These are phyloP conservation scores for Chlorella vulgaris DNA, from an alignment of 139 green algal genomes.

Conservation along the genomic window DNA sequence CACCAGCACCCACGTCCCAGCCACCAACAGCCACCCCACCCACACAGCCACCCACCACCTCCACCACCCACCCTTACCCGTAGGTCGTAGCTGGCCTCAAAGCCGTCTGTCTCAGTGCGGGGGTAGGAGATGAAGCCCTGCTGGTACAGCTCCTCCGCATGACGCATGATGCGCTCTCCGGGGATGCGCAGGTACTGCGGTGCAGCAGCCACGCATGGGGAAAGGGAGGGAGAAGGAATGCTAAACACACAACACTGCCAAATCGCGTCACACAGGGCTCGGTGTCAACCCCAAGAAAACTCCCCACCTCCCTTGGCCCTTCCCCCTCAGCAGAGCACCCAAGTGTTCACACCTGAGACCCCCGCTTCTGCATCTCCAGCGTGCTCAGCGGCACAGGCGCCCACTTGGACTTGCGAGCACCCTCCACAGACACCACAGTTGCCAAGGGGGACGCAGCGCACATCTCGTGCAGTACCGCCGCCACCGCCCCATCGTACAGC, in stretches of 20 bases:
- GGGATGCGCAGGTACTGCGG: conserved; percentile 72
- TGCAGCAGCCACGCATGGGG: not conserved
- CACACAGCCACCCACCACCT: not conserved
- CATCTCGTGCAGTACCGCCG: conserved; percentile 81
- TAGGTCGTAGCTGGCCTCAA: conserved; percentile 78
- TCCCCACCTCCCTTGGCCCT: no score
- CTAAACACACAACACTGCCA: not conserved
- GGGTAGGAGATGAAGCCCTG: conserved; percentile 95
- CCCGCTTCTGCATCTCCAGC: conserved; percentile 95
- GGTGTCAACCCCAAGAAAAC: no score
- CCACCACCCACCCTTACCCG: conserved; percentile 27
- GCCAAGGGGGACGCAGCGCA: conserved; percentile 64
- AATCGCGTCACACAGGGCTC: not conserved
- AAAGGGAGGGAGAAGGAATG: not conserved
- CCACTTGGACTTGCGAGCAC: conserved; percentile 53
- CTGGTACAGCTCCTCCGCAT: conserved; percentile 99
- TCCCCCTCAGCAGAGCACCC: no score
- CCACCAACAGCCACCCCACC: not conserved
- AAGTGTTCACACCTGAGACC: conserved; percentile 57
- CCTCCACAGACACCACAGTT: conserved; percentile 66
- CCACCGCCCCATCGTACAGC: conserved; percentile 86
- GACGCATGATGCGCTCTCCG: conserved; percentile 87
- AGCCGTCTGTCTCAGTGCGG: conserved; percentile 94
- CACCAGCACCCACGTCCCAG: not conserved
- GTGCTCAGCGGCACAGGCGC: conserved; percentile 91